phyloP scores from a whole-genome alignment of 495 filamentous ascomycete species.

The Penicillium odoratum region DNA sequence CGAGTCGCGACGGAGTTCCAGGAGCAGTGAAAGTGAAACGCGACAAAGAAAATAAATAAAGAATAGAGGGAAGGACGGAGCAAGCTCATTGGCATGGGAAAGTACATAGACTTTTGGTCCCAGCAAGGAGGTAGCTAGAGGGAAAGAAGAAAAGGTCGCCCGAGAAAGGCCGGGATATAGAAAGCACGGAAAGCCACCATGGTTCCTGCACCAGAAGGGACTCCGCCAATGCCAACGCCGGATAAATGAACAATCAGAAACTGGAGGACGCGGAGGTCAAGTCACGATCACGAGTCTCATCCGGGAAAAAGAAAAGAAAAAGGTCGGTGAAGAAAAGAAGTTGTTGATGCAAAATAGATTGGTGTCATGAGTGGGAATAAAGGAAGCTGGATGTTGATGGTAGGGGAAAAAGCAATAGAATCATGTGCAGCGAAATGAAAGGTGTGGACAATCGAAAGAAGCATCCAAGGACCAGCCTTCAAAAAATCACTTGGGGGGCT shows the following conservation, averaged over 20 bases:
- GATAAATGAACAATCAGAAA: constrained; percentile 32
- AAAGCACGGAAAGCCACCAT: constrained; percentile 23
- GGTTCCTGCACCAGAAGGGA: constrained; percentile 30
- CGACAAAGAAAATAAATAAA: constrained; percentile 18
- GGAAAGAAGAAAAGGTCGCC: constrained; percentile 9
- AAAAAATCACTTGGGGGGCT: constrained; percentile 15
- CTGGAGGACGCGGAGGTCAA: constrained; percentile 26
- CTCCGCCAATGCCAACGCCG: constrained; percentile 37
- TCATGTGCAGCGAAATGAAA: constrained; percentile 41
- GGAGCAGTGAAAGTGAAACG: constrained; percentile 12
- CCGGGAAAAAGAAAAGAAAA: constrained; percentile 22
- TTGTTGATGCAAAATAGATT: constrained; percentile 23
- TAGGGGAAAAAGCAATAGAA: constrained; percentile 21
- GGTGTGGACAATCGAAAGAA: constrained; percentile 15
- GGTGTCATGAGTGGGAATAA: constrained; percentile 25
- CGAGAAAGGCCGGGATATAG: constrained; percentile 26
- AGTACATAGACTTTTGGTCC: neutral
- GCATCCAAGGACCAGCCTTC: constrained; percentile 30
- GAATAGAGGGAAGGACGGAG: constrained; percentile 16
- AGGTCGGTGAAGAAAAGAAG: constrained; percentile 6
- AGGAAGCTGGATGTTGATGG: constrained; percentile 13
- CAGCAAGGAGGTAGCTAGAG: constrained; percentile 2
- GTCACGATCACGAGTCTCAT: constrained; percentile 30
- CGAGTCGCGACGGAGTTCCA: constrained; percentile 12
- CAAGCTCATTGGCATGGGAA: constrained; percentile 9